Evolutionary conservation across 306 rosid species (phyloP).

Genomic region (Sesbania bispinosa): DNA sequence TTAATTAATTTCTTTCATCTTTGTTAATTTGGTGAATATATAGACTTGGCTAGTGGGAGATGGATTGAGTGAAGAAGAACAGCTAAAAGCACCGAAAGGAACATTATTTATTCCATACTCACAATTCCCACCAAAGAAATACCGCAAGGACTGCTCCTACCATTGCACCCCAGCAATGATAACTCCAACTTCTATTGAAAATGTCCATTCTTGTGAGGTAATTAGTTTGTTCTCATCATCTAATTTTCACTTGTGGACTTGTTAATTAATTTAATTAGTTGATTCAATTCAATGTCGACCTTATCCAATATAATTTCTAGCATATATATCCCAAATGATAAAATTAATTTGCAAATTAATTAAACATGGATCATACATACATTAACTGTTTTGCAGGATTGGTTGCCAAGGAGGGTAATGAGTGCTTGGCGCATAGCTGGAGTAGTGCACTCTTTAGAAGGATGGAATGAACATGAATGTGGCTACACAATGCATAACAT

Average conservation of each 20-base stretch:
- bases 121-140: slow-evolving; percentile 61
- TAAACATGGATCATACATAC: background rate
- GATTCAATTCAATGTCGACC: no score
- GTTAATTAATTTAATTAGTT: background rate
- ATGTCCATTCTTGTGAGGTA: slow-evolving; percentile 85
- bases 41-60: slow-evolving; percentile 81
- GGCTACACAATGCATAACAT: slow-evolving; percentile 40
- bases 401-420: slow-evolving; percentile 81
- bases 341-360: background rate
- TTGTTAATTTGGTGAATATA: background rate
- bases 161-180: slow-evolving; percentile 62
- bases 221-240: slow-evolving; percentile 12
- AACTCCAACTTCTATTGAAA: slow-evolving; percentile 47
- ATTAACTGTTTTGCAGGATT: slow-evolving; percentile 37
- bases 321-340: background rate
- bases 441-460: slow-evolving; percentile 60
- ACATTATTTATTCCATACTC: slow-evolving; percentile 75
- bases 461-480: slow-evolving; percentile 66
- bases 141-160: slow-evolving; percentile 67
- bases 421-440: slow-evolving; percentile 84
- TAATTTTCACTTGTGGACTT: background rate
- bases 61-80: slow-evolving; percentile 55
- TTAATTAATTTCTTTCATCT: background rate
- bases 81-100: slow-evolving; percentile 59
- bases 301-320: no score